These are phyloP conservation scores for Populus hybrid DNA, from an alignment of 441 rosid species.

Conservation along the genomic window DNA sequence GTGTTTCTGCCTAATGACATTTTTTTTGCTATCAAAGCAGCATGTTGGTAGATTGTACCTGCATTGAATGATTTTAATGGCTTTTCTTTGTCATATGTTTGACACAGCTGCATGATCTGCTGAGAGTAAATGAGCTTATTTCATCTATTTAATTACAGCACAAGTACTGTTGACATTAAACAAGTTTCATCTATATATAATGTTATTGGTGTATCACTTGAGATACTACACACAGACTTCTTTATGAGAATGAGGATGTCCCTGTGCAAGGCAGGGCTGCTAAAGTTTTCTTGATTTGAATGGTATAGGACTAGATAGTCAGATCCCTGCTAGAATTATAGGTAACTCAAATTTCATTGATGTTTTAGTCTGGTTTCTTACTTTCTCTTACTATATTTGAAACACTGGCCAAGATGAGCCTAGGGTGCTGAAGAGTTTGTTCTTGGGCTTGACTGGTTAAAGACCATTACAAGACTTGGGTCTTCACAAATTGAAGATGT, in stretches of 20 bases:
- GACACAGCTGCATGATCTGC: constrained; percentile 2
- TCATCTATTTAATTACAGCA: neutral
- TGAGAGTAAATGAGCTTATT: neutral
- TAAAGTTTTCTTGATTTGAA: neutral
- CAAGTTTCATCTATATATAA: neutral
- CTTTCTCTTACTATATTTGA: neutral
- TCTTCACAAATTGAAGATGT: neutral
- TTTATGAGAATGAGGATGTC: neutral
- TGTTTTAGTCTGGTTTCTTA: neutral
- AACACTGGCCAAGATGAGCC: neutral
- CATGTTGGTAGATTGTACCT: neutral
- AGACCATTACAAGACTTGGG: neutral
- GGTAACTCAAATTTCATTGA: neutral
- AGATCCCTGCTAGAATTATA: neutral
- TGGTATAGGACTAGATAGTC: neutral
- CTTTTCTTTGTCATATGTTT: neutral
- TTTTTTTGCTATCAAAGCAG: neutral
- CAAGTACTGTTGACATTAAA: neutral
- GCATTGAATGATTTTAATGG: neutral
- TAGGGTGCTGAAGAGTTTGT: neutral
- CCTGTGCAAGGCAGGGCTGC: neutral
- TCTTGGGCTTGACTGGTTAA: neutral
- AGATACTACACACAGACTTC: neutral
- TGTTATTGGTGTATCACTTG: neutral
- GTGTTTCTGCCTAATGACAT: constrained; percentile 4